Evolutionary conservation across 2,329 filamentous ascomycete genomes (phyloP), one percentile per base, ranked within the genome.

Genomic region (Colletotrichum sp.): DNA sequence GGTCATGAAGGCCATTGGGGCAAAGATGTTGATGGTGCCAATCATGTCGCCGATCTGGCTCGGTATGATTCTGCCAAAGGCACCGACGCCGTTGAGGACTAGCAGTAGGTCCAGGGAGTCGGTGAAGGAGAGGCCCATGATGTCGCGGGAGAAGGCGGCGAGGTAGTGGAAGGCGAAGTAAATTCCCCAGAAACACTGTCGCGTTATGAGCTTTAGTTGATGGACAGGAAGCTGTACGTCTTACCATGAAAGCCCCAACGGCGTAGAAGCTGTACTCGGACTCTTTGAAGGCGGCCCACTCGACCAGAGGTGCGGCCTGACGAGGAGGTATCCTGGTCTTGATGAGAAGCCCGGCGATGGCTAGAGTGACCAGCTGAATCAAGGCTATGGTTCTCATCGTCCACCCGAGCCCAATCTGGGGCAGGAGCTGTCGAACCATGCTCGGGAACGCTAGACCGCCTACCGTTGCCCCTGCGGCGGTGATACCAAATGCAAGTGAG

Each of bases 91-190:
- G 76, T 92, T 92, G 81, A 92, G 87, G 29, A 90, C 83, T 59
- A 91, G 78, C 39, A 91, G 79, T 55, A 89, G 75, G 71, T 87
- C 82, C 72, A 89, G 85, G 2, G 87, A 85, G 49, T 83, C 83
- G 3, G 83, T 65, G 36, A 49, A 76, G 2, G 71, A 74, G 4
- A 76, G 76, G 3, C 82, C 80, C 34, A 89, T 82, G 13, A 85
- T 81, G 30, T 86, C 84, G 22, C 86, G 85, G 44, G 85, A 86
- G 81, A 87, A 92, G 0, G 88, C 85, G 0, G 88, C 84, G 36
- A 93, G 81, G 82, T 92, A 93, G 83, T 90, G 92, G 80, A 91
- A 92, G 6, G 88, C 87, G 70, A 92, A 89, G 78, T 92, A 92
- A 1, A 91, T 80, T 2, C 88, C 87, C 79, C 86, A 85, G 80